Evolutionary conservation across 176 grass and related monocot genomes (phyloP).

Genomic region (Paspalum notatum): DNA sequence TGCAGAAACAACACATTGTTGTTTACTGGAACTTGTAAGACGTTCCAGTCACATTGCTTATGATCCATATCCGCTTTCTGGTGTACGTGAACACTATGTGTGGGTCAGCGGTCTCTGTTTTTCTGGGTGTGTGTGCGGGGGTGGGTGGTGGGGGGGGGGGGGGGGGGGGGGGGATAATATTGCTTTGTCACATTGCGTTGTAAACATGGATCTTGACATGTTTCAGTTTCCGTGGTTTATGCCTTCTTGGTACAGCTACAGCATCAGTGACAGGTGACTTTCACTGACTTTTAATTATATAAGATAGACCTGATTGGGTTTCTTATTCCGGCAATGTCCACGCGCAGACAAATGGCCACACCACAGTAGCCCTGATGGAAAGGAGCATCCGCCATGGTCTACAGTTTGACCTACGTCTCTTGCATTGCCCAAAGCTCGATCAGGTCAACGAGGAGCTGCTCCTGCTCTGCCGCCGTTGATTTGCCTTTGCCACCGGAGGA

Average conservation of each 20-base stretch:
- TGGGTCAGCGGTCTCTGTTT: background rate
- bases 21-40: too few species aligned
- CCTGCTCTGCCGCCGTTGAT: background rate
- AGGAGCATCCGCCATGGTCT: too few species aligned
- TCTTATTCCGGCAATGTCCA: background rate
- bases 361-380: too few species aligned
- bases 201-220: background rate
- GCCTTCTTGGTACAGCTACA: background rate
- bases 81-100: background rate
- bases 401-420: background rate
- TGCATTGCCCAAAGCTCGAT: background rate
- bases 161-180: too few species aligned
- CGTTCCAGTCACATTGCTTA: background rate
- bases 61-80: background rate
- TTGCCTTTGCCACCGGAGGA: constrained; percentile 15
- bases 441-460: constrained; percentile 41
- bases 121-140: too few species aligned
- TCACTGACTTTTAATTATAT: too few species aligned
- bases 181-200: too few species aligned
- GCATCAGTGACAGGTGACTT: background rate
- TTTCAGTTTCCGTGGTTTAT: too few species aligned
- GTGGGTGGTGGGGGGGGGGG: too few species aligned
- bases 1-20: too few species aligned
- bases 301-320: background rate
- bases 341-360: background rate